A percentile compares a stretch with the other conserved stretches of the same genome.
Evolutionary conservation across 1,284 basidiomycete genomes (phyloP).

Genomic region (Apiotrichum brassicae): DNA sequence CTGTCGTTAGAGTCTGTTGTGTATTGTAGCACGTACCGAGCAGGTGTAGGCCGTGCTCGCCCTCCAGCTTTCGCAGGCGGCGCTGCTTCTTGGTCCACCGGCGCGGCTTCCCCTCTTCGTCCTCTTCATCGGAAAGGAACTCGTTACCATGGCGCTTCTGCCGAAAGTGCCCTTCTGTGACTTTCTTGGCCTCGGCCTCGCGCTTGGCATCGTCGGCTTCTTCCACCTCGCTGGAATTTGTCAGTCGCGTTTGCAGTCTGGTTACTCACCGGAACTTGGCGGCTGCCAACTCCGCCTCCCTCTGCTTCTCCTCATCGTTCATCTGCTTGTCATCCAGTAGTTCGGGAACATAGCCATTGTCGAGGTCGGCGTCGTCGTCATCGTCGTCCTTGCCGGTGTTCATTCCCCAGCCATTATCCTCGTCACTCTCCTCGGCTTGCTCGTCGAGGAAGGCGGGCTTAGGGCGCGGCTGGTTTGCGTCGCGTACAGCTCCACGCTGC

Average conservation of each 20-base stretch:
- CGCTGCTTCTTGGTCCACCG: constrained; percentile 25
- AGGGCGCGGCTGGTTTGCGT: background rate
- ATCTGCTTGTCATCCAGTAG: constrained; percentile 34
- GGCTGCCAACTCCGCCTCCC: constrained; percentile 26
- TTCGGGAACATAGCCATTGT: constrained; percentile 28
- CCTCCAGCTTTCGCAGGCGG: constrained; percentile 20
- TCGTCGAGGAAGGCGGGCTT: constrained; percentile 26
- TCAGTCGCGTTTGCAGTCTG: background rate
- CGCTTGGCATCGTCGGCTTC: constrained; percentile 32
- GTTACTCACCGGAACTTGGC: constrained; percentile 31
- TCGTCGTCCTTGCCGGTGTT: constrained; percentile 21
- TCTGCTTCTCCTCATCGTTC: constrained; percentile 23
- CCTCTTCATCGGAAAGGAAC: constrained; percentile 32
- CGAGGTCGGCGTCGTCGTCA: constrained; percentile 28
- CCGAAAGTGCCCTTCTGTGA: constrained; percentile 33
- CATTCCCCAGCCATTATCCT: constrained; percentile 34
- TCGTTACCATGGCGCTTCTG: constrained; percentile 28
- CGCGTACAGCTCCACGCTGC: background rate
- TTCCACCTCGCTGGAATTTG: constrained; percentile 25
- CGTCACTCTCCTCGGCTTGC: constrained; percentile 49
- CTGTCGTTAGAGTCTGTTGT: constrained; percentile 6
- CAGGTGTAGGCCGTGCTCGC: constrained; percentile 30
- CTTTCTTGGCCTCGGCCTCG: constrained; percentile 33
- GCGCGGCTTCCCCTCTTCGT: constrained; percentile 18
- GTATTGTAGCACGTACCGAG: constrained; percentile 14